phyloP scores from a whole-genome alignment of 768 basidiomycete genomes.

The Lactarius tabidus region DNA sequence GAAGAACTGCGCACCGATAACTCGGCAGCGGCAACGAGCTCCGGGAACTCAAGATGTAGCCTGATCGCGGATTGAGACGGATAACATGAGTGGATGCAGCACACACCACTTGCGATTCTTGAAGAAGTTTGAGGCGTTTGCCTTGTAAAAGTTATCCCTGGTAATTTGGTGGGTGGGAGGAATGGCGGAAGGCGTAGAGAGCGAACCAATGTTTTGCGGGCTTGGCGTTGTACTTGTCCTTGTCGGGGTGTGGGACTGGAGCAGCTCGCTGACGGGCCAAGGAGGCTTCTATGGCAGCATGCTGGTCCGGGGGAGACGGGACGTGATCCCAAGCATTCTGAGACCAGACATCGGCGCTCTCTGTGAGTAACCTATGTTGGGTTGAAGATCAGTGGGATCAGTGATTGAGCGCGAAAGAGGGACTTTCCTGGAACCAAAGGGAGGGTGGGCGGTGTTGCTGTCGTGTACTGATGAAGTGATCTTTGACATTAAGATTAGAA shows the following conservation, averaged over 20 bases:
- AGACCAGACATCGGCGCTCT: conserved; percentile 71
- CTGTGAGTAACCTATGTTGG: conserved; percentile 56
- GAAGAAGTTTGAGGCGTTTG: conserved; percentile 86
- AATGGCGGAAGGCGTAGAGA: background rate
- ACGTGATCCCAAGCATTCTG: conserved; percentile 95
- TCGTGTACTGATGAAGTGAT: conserved; percentile 65
- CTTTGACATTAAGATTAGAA: conserved; percentile 27
- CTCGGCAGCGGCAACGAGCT: conserved; percentile 67
- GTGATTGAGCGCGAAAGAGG: conserved; percentile 16
- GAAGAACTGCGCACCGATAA: conserved; percentile 11
- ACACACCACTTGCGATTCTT: conserved; percentile 84
- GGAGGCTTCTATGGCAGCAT: conserved; percentile 63
- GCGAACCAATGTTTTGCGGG: conserved; percentile 69
- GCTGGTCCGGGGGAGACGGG: conserved; percentile 76
- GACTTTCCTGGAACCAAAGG: conserved; percentile 66
- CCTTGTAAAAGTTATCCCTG: conserved; percentile 94
- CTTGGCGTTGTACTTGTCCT: conserved; percentile 64
- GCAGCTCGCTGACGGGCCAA: conserved; percentile 63
- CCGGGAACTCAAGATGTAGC: conserved; percentile 94
- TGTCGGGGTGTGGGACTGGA: conserved; percentile 73
- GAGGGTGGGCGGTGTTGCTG: conserved; percentile 49
- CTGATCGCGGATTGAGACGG: conserved; percentile 33
- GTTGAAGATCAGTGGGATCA: conserved; percentile 6
- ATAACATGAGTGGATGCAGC: background rate
- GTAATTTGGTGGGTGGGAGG: conserved; percentile 14